Evolutionary conservation across 2,329 filamentous ascomycete species (phyloP).

Genomic region (Apiospora aurea): DNA sequence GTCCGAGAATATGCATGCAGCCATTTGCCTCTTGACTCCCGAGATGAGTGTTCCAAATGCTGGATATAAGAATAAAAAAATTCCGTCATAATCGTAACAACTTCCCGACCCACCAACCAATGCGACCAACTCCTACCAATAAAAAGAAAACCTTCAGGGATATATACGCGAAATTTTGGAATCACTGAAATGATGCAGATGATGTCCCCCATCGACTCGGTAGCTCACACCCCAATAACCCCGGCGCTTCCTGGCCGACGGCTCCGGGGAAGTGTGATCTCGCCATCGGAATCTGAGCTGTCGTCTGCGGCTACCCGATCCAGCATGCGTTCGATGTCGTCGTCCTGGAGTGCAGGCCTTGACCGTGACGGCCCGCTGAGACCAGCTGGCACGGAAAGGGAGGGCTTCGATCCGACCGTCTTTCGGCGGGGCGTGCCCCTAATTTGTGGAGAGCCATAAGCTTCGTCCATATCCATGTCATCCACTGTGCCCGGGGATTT

Average conservation of each 20-base stretch:
- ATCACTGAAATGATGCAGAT: slow-evolving; percentile 19
- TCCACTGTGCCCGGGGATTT: slow-evolving; percentile 50
- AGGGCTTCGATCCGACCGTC: slow-evolving; percentile 47
- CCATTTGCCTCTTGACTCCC: slow-evolving; percentile 17
- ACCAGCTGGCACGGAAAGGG: slow-evolving; percentile 57
- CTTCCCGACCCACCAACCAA: slow-evolving; percentile 6
- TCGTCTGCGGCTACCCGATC: slow-evolving; percentile 59
- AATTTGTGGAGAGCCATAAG: slow-evolving; percentile 44
- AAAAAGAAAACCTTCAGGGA: slow-evolving; percentile 18
- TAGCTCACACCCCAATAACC: slow-evolving; percentile 23
- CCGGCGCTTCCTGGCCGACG: slow-evolving; percentile 29
- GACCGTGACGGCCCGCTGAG: slow-evolving; percentile 50
- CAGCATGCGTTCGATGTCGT: slow-evolving; percentile 66
- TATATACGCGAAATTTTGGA: slow-evolving; percentile 23
- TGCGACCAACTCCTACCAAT: slow-evolving; percentile 12
- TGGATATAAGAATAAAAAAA: slow-evolving; percentile 30
- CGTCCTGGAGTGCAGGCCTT: slow-evolving; percentile 55
- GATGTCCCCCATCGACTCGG: not conserved
- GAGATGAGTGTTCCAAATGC: slow-evolving; percentile 24
- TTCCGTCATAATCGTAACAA: slow-evolving; percentile 28
- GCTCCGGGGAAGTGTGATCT: slow-evolving; percentile 57
- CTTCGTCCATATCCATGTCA: slow-evolving; percentile 57
- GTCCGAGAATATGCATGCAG: slow-evolving; percentile 20
- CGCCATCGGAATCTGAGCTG: slow-evolving; percentile 64
- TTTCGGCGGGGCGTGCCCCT: slow-evolving; percentile 53